Evolutionary conservation across 148 eudicot species (phyloP).

Genomic region (Arctostaphylos glauca): DNA sequence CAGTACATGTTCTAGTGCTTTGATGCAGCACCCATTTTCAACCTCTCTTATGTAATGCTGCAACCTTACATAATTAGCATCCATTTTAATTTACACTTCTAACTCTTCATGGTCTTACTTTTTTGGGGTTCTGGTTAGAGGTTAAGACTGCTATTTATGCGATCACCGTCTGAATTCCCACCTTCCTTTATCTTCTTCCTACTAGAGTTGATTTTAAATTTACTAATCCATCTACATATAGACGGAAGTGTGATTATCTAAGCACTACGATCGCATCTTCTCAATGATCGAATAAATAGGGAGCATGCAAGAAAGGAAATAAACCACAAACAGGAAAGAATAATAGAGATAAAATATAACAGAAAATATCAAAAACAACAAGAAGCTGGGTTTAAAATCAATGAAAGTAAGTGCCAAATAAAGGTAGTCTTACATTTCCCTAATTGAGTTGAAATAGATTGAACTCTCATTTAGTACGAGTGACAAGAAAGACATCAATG

Average conservation of each 20-base stretch:
- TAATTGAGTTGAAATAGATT: conserved; percentile 79
- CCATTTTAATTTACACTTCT: too few relatives aligned
- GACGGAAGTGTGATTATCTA: neutral
- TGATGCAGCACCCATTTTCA: too few relatives aligned
- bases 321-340: neutral
- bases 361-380: neutral
- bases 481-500: conserved; percentile 82
- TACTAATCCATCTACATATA: neutral
- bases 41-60: too few relatives aligned
- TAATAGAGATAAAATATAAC: too few relatives aligned
- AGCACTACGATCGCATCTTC: neutral
- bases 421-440: conserved; percentile 81
- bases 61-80: too few relatives aligned
- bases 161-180: too few relatives aligned
- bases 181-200: too few relatives aligned
- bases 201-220: too few relatives aligned
- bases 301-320: neutral
- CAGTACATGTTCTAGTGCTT: too few relatives aligned
- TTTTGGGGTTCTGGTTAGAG: too few relatives aligned
- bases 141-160: too few relatives aligned
- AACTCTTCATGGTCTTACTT: too few relatives aligned
- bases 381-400: neutral
- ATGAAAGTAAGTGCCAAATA: neutral
- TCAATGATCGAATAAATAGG: neutral
- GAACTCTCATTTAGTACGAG: conserved; percentile 63